Conservation (phyloP, 2,329 filamentous ascomycete genomes). For the Thelonectria olida region DNA sequence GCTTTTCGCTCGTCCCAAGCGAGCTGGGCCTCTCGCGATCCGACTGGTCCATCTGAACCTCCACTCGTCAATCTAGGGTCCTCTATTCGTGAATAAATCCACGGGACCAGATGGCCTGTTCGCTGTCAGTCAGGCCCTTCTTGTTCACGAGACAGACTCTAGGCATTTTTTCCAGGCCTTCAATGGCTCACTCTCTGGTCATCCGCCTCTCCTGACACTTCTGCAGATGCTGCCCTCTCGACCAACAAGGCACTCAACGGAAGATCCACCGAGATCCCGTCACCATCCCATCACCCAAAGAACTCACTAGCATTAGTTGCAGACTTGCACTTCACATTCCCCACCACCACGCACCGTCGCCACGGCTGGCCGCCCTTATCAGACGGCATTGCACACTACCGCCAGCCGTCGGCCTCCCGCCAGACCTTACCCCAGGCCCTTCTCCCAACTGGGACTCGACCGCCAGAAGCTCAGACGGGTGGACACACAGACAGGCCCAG, state of each 20-base stretch:
- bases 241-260: neutral
- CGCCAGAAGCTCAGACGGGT: neutral
- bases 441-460: slow-evolving; percentile 4
- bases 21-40: slow-evolving; percentile 26
- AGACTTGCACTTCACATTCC: neutral
- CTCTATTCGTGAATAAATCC: neutral
- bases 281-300: neutral
- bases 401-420: slow-evolving; percentile 2
- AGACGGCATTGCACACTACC: no score
- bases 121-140: neutral
- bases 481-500: neutral
- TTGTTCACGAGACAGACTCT: slow-evolving; percentile 13
- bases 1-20: slow-evolving; percentile 25
- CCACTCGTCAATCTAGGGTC: slow-evolving; percentile 16
- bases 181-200: neutral
- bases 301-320: neutral
- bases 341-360: slow-evolving; percentile 4
- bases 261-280: neutral
- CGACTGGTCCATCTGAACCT: slow-evolving; percentile 30
- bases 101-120: slow-evolving; percentile 18
- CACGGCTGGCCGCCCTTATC: slow-evolving; percentile 15
- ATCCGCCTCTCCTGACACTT: slow-evolving; percentile 8
- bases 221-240: slow-evolving; percentile 7
- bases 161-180: neutral
- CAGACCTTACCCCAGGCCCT: neutral